phyloP scores from a whole-genome alignment of 208 protist genomes.

The Acanthamoeba quina region DNA sequence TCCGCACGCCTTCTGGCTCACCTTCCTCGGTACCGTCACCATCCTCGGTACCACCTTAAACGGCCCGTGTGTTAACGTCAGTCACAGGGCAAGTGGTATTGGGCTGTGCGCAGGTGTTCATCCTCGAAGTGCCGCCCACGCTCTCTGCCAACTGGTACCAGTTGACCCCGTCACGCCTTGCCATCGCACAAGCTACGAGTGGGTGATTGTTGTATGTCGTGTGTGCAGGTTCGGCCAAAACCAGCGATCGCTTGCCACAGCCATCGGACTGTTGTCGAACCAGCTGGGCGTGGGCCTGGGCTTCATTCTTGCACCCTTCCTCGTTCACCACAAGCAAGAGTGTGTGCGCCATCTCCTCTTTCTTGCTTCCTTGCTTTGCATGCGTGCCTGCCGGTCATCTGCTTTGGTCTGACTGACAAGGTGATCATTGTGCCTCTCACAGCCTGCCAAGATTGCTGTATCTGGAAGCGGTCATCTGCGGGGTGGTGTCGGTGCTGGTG shows the following conservation, averaged over 20 bases:
- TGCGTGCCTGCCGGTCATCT: not conserved
- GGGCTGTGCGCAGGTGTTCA: slow-evolving; percentile 13
- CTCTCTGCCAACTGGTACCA: slow-evolving; percentile 52
- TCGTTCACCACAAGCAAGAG: slow-evolving; percentile 24
- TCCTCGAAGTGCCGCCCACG: slow-evolving; percentile 31
- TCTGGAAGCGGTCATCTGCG: slow-evolving; percentile 17
- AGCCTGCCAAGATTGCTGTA: slow-evolving; percentile 20
- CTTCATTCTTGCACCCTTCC: not conserved
- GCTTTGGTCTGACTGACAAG: not conserved
- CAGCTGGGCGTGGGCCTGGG: slow-evolving; percentile 50
- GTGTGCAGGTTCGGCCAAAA: not conserved
- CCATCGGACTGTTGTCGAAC: slow-evolving; percentile 33
- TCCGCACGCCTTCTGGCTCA: not conserved
- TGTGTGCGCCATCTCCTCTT: not conserved
- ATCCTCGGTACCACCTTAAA: too few relatives aligned
- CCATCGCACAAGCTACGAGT: too few relatives aligned
- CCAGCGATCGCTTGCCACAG: slow-evolving; percentile 16
- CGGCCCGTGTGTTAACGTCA: not conserved
- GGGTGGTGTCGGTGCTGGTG: not conserved
- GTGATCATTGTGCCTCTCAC: not conserved
- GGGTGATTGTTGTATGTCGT: not conserved
- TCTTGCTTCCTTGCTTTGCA: not conserved
- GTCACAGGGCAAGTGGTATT: not conserved
- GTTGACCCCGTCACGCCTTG: too few relatives aligned
- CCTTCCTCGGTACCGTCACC: slow-evolving; percentile 10